Conservation (phyloP, 2,329 filamentous ascomycete species). For the Westerdykella ornata region DNA sequence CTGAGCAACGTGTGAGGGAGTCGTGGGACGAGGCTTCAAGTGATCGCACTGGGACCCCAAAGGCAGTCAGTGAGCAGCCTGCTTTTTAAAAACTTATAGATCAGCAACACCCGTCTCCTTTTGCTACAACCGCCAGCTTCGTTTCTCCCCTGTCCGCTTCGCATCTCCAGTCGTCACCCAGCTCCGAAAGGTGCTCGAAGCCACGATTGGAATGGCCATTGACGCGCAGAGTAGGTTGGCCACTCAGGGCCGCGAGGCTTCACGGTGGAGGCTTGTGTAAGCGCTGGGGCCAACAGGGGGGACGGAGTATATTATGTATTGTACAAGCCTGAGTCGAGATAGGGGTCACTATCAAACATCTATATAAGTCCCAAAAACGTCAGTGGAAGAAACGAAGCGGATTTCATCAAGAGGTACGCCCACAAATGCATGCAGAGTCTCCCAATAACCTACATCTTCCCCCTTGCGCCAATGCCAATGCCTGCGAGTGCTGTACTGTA, state of each 20-base stretch:
- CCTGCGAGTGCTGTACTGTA: conserved; percentile 4
- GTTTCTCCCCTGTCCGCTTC: conserved; percentile 10
- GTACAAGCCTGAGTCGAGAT: conserved; percentile 32
- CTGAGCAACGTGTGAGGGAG: background rate
- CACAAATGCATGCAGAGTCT: conserved; percentile 25
- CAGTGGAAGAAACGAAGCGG: conserved; percentile 6
- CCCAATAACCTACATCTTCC: conserved; percentile 8
- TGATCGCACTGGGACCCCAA: background rate
- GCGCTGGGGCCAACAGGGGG: conserved; percentile 8
- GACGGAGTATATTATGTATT: too few relatives aligned
- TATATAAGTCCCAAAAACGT: conserved; percentile 16
- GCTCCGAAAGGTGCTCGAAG: conserved; percentile 13
- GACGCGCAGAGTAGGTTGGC: conserved; percentile 16
- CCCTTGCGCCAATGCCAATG: conserved; percentile 13
- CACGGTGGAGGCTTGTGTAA: conserved; percentile 17
- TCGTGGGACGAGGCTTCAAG: too few relatives aligned
- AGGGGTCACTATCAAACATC: conserved; percentile 16
- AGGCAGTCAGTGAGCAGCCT: background rate
- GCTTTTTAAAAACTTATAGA: conserved; percentile 6
- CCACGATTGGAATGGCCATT: conserved; percentile 20
- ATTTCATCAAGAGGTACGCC: conserved; percentile 12
- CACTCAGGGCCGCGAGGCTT: conserved; percentile 11
- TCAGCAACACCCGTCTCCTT: background rate
- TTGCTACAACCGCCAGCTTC: conserved; percentile 10
- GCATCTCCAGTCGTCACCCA: conserved; percentile 20